Evolutionary conservation across 2,329 filamentous ascomycete species (phyloP), one percentile per base, ranked within the genome.

Genomic region (Fusarium vanettenii): DNA sequence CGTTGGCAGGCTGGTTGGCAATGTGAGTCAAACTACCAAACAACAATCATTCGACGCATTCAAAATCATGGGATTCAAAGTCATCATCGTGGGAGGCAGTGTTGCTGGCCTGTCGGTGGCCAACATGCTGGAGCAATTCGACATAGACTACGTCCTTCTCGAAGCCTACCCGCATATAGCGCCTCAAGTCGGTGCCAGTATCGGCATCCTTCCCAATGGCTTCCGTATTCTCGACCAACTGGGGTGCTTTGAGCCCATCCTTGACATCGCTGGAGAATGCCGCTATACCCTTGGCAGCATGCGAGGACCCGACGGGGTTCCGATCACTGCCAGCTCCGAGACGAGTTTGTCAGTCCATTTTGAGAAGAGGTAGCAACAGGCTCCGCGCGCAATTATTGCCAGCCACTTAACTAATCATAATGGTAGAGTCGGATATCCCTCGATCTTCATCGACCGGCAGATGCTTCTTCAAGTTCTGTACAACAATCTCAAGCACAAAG

Each of bases 201-300:
- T 90, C 27, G 86, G 82, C 0, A 74, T 89, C 0, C 65, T 83
- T 0, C 82, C 88, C 0, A 82, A 87, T 37, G 86, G 86, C 1
- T 68, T 79, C 5, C 80, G 84, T 0, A 85, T 90, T 4, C 74
- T 89, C 0, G 87, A 89, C 56, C 88, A 90, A 74, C 75, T 90
- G 1, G 74, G 72, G 11, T 62, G 60, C 16, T 52, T 27, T 52
- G 43, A 62, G 41, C 60, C 60, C 31, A 62, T 62, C 20, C n/a
- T 33, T 8, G 59, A 61, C 8, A 25, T 61, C 27, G 59, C 37
- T 27, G 29, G 27, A 29, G 59, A 61, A 11, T 61, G 39, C n/a
- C 59, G 59, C 8, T 61, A 61, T 8, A 45, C 59, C n/a, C 25
- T 61, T 27, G 29, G 59, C 27, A 22, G 59, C n/a, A 50, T 50